Evolutionary conservation across 73 alveolate genomes (phyloP).

Genomic region (Stentor coeruleus): DNA sequence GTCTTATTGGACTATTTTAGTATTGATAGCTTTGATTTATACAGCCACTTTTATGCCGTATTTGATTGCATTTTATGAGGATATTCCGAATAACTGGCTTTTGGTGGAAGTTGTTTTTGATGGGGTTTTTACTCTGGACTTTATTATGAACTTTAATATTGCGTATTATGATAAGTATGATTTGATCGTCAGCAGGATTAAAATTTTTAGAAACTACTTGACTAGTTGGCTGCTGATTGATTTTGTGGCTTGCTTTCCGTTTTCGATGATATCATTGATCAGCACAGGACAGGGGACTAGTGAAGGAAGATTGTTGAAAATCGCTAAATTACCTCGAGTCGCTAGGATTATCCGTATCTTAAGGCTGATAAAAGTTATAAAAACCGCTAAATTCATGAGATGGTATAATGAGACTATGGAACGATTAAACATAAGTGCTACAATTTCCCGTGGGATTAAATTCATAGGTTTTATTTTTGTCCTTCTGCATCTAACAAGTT

Average conservation of each 20-base stretch:
- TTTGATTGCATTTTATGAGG: slow-evolving; percentile 31
- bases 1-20: slow-evolving; percentile 34
- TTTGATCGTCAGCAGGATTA: slow-evolving; percentile 40
- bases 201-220: slow-evolving; percentile 53
- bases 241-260: slow-evolving; percentile 49
- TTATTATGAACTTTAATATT: slow-evolving; percentile 55
- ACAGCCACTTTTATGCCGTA: slow-evolving; percentile 45
- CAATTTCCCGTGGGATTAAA: slow-evolving; percentile 33
- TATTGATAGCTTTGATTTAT: slow-evolving; percentile 34
- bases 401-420: slow-evolving; percentile 26
- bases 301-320: slow-evolving; percentile 28
- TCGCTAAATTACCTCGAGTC: slow-evolving; percentile 49
- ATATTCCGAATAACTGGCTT: slow-evolving; percentile 11
- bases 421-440: slow-evolving; percentile 46
- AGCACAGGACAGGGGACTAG: slow-evolving; percentile 24
- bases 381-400: slow-evolving; percentile 37
- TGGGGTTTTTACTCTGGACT: slow-evolving; percentile 49
- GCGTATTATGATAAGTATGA: slow-evolving; percentile 61
- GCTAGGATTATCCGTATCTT: slow-evolving; percentile 47
- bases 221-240: slow-evolving; percentile 60
- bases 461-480: slow-evolving; percentile 32
- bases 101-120: slow-evolving; percentile 32
- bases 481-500: slow-evolving; percentile 13
- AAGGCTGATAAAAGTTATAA: slow-evolving; percentile 43
- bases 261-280: slow-evolving; percentile 26